Evolutionary conservation across 805 yeast species (phyloP).

Genomic region (Sugiyamaella americana): DNA sequence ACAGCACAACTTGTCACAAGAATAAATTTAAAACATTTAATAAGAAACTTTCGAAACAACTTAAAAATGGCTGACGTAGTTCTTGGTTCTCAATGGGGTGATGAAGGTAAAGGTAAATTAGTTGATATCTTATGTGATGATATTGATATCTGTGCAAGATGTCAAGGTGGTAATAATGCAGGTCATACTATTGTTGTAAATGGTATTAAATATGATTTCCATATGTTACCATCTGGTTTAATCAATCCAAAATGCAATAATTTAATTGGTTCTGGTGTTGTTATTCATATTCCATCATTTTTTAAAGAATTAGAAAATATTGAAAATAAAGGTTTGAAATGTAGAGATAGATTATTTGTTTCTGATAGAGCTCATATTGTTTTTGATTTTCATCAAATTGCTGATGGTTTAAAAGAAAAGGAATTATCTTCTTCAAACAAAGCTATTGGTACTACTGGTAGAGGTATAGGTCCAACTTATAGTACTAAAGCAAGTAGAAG

Average conservation of each 20-base stretch:
- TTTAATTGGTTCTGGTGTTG: slow-evolving; percentile 93
- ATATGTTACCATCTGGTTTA: slow-evolving; percentile 97
- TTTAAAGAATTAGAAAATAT: slow-evolving; percentile 79
- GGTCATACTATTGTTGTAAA: slow-evolving; percentile 97
- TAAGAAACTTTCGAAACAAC: no score
- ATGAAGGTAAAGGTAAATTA: slow-evolving; percentile 97
- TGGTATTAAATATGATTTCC: slow-evolving; percentile 89
- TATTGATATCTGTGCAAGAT: slow-evolving; percentile 94
- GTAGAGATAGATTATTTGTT: slow-evolving; percentile 71
- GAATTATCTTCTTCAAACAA: slow-evolving; percentile 77
- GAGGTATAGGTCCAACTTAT: slow-evolving; percentile 98
- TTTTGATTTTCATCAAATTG: slow-evolving; percentile 96
- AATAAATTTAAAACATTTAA: no score
- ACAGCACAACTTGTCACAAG: no score
- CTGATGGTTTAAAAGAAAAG: slow-evolving; percentile 90
- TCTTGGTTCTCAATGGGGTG: slow-evolving; percentile 99
- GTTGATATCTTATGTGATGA: slow-evolving; percentile 93
- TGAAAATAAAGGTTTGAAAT: slow-evolving; percentile 71
- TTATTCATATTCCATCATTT: slow-evolving; percentile 88
- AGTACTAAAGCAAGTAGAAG: slow-evolving; percentile 96
- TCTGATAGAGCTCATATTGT: slow-evolving; percentile 95
- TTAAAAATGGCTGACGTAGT: slow-evolving; percentile 85
- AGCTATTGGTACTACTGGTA: slow-evolving; percentile 95
- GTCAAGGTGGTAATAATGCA: slow-evolving; percentile 97
- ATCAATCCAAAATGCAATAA: slow-evolving; percentile 89